Evolutionary conservation across 2,329 filamentous ascomycete species (phyloP).

Genomic region (Neodidymelliopsis sp.): DNA sequence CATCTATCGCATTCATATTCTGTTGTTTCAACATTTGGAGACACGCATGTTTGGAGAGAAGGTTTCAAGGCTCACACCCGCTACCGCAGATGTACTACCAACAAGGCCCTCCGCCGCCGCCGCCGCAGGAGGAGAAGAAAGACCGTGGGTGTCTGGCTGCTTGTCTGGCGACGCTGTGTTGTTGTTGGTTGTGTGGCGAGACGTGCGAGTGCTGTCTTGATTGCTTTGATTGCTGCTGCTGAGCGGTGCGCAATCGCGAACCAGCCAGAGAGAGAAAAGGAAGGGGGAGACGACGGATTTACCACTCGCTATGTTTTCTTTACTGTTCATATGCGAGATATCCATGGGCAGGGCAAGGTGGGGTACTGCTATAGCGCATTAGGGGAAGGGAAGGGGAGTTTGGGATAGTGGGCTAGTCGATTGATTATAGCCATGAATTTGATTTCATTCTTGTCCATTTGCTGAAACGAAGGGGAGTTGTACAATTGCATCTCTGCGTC

Average conservation of each 20-base stretch:
- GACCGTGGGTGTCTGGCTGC: constrained; percentile 43
- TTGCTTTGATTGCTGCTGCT: constrained; percentile 43
- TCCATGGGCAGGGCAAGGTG: background rate
- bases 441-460: constrained; percentile 2
- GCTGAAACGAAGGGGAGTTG: constrained; percentile 15
- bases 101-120: constrained; percentile 35
- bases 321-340: constrained; percentile 12
- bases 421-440: constrained; percentile 7
- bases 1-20: too few relatives aligned
- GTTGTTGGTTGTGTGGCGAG: constrained; percentile 48
- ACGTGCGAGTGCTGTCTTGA: constrained; percentile 47
- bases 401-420: background rate
- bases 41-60: too few relatives aligned
- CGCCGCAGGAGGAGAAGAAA: constrained; percentile 38
- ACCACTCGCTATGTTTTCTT: constrained; percentile 9
- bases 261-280: too few relatives aligned
- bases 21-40: too few relatives aligned
- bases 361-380: background rate
- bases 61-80: background rate
- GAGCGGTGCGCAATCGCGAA: background rate
- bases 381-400: background rate
- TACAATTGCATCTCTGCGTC: constrained; percentile 10
- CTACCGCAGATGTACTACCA: constrained; percentile 43
- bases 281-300: background rate
- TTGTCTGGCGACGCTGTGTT: constrained; percentile 47